Base-by-base conservation (phyloP, 768 basidiomycete genomes). In the Russula brevipes region DNA sequence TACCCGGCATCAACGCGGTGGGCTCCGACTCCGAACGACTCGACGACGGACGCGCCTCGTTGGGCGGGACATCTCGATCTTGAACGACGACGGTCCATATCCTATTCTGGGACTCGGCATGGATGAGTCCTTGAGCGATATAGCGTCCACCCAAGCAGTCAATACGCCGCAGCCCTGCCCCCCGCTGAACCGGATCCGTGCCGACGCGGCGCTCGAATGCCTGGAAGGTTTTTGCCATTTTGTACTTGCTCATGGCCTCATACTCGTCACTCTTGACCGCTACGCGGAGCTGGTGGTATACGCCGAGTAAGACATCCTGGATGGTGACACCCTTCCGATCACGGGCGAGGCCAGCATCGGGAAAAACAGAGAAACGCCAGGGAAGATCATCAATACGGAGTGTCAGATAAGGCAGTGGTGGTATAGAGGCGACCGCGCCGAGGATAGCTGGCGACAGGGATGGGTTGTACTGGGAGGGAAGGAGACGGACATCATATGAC, bases 111-210 rank as follows among this genome's bases (percentile, higher is more conserved):
- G 63, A 64, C 39, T 64, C 58, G 8, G 53, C 58, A 38, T 41
- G 63, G 6, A 60, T 10, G 47, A 64, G 63, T 16, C 63, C 63
- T 3, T 55, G 58, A 3, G 63, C 58, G 10, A 16, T 19, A 6
- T 38, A 10, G 42, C 45, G 58, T 33, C 53, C 39, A 2, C 46
- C 10, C 41, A 64, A 44, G 17, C 59, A 59, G 35, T 64, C 63
- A n/a, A 60, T 17, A 2, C 63, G 63, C 4, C 63, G 63, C 47
- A 64, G 58, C 0, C 63, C 63, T 24, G 50, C 55, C 46, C 14
- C 47, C 5, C 53, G 57, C 58, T 64, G 63, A 42, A 7, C 12
- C 0, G 46, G 41, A n/a, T 64, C 58, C 1, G 14, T 3, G 2
- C 58, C 46, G 5, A 64, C 58, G 24, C 63, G 58, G 4, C 19